These are phyloP conservation scores for Apiosordaria backusii DNA, from an alignment of 495 filamentous ascomycete genomes.

Conservation along the genomic window DNA sequence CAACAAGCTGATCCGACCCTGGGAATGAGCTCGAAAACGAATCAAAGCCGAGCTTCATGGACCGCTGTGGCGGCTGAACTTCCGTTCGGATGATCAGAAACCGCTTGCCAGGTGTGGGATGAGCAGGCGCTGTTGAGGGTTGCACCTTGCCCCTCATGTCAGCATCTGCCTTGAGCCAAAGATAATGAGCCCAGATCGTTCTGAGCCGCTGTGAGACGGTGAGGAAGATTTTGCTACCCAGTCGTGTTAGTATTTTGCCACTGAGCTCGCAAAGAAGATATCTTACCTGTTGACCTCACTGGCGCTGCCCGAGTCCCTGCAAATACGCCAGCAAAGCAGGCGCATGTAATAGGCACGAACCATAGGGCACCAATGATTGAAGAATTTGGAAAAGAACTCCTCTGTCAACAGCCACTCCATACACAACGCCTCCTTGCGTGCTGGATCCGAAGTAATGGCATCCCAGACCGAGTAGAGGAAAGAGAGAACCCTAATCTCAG, in stretches of 20 bases:
- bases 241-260: constrained; percentile 10
- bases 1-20: constrained; percentile 1
- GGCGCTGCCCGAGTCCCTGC: constrained; percentile 66
- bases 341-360: constrained; percentile 95
- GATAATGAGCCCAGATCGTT: constrained; percentile 73
- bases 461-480: constrained; percentile 84
- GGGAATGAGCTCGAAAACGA: constrained; percentile 29
- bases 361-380: constrained; percentile 99
- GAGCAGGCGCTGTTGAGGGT: constrained; percentile 76
- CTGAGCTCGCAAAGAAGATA: not conserved
- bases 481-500: constrained; percentile 82
- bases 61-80: constrained; percentile 53
- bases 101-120: constrained; percentile 84
- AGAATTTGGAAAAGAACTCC: constrained; percentile 75
- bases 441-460: constrained; percentile 60
- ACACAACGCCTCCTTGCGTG: constrained; percentile 69
- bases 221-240: constrained; percentile 61
- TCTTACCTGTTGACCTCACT: constrained; percentile 69
- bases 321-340: constrained; percentile 87
- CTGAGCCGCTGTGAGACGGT: constrained; percentile 66
- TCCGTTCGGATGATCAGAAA: constrained; percentile 93
- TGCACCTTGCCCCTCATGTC: constrained; percentile 51
- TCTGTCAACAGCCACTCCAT: constrained; percentile 76
- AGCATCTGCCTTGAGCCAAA: constrained; percentile 64
- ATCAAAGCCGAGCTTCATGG: constrained; percentile 41